Evolutionary conservation across 2,329 filamentous ascomycete species (phyloP), one percentile per base, ranked within the genome.

Genomic region (Aspergillus bombycis): DNA sequence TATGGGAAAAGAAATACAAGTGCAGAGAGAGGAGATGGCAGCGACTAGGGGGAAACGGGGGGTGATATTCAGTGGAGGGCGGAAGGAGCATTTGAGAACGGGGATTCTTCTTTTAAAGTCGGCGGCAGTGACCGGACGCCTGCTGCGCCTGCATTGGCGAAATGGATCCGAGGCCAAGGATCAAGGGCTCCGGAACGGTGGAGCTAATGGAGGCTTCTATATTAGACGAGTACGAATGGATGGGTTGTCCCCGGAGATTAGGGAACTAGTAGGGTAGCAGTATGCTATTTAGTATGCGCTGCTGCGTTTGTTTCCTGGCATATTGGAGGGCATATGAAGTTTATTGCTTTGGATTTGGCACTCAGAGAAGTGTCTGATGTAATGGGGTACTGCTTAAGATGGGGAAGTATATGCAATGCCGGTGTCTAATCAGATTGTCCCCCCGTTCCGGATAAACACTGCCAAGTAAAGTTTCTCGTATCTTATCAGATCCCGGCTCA

Each of bases 81-180:
- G 10, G 50, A n/a, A 3, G 36, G 30, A 41, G 14, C 23, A 21
- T 52, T 52, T 26, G 43, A 41, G 43, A 55, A 61, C 19, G 50
- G 38, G 26, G 28, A 21, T 45, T 26, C 16, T 52, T 61, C 36
- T 53, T 57, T 30, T 53, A 21, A 43, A 38, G 34, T 10, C 54
- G 23, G 34, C 32, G 41, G 23, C 28, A 34, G 54, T n/a, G 34
- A 30, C 34, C 50, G 50, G 19, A 30, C 6, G 11, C 1, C 23
- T 48, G 45, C 45, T 48, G 45, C 45, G 45, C 23, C 45, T 12
- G 8, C 36, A 55, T 38, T 46, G 57, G 57, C 34, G 23, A 45
- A 21, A 21, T 53, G 26, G 41, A 45, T 26, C 58, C 58, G 61
- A 60, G 16, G 57, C 61, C 64, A 57, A 53, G 58, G 61, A 19